Evolutionary conservation across 176 grass and related monocot genomes (phyloP).

Genomic region (Phoenix dactylifera): DNA sequence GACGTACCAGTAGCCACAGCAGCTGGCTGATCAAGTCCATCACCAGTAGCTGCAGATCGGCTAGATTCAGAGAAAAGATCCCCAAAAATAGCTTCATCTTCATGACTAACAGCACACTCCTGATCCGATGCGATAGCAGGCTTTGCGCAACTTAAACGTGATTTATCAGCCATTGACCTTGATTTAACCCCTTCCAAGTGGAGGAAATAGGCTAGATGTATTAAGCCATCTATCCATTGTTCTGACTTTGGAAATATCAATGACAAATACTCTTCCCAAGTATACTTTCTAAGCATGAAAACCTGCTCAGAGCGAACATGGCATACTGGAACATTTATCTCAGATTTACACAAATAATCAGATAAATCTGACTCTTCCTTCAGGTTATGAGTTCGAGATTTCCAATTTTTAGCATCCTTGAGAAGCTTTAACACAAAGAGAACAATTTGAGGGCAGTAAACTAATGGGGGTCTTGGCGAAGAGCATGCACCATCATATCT

Average conservation of each 20-base stretch:
- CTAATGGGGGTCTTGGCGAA: conserved; percentile 65
- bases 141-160: conserved; percentile 45
- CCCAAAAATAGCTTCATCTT: conserved; percentile 91
- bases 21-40: conserved; percentile 53
- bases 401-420: conserved; percentile 40
- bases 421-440: conserved; percentile 63
- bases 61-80: conserved; percentile 82
- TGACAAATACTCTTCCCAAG: conserved; percentile 48
- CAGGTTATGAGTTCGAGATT: conserved; percentile 28
- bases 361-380: conserved; percentile 32
- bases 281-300: conserved; percentile 52
- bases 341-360: conserved; percentile 26
- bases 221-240: conserved; percentile 79
- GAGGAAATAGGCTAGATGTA: conserved; percentile 75
- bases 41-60: conserved; percentile 40
- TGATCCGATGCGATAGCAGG: conserved; percentile 52
- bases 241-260: conserved; percentile 62
- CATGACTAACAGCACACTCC: conserved; percentile 63
- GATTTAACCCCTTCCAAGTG: conserved; percentile 72
- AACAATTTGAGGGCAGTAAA: conserved; percentile 68
- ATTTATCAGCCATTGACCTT: conserved; percentile 39
- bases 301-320: conserved; percentile 42
- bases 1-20: conserved; percentile 26
- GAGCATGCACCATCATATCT: conserved; percentile 46
- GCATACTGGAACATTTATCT: conserved; percentile 45